These are phyloP conservation scores for Delonix regia DNA, from an alignment of 306 rosid species.

Conservation along the genomic window DNA sequence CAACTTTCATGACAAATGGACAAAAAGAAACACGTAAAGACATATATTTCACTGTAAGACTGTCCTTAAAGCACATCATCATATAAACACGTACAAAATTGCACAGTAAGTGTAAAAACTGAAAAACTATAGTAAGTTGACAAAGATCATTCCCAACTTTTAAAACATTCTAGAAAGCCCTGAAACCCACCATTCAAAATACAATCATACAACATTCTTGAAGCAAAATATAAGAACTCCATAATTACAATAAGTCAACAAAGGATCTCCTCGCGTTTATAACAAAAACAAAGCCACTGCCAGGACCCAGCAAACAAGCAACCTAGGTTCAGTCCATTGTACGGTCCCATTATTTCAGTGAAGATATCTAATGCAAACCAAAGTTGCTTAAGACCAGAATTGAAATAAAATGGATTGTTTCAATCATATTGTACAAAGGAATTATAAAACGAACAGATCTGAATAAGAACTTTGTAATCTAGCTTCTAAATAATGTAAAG, in stretches of 20 bases:
- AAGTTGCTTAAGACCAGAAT: background rate
- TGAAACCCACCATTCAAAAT: background rate
- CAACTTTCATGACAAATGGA: background rate
- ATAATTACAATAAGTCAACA: constrained; percentile 15
- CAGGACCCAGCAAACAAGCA: background rate
- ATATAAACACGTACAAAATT: background rate
- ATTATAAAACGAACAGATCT: constrained; percentile 8
- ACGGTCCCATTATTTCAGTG: background rate
- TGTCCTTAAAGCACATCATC: background rate
- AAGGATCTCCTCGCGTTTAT: background rate
- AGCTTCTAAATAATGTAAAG: background rate
- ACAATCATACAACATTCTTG: background rate
- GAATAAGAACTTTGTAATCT: background rate
- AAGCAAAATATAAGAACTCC: background rate
- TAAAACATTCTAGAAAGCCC: background rate
- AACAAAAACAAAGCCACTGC: background rate
- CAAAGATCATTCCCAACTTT: background rate
- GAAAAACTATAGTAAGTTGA: constrained; percentile 16
- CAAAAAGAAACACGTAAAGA: constrained; percentile 12
- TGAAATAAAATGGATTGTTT: background rate
- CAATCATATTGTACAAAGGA: background rate
- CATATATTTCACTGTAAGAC: background rate
- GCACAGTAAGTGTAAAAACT: background rate
- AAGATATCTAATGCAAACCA: background rate
- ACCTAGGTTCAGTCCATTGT: background rate